Evolutionary conservation across 2,329 filamentous ascomycete genomes (phyloP).

Genomic region (Aspergillus sp.): DNA sequence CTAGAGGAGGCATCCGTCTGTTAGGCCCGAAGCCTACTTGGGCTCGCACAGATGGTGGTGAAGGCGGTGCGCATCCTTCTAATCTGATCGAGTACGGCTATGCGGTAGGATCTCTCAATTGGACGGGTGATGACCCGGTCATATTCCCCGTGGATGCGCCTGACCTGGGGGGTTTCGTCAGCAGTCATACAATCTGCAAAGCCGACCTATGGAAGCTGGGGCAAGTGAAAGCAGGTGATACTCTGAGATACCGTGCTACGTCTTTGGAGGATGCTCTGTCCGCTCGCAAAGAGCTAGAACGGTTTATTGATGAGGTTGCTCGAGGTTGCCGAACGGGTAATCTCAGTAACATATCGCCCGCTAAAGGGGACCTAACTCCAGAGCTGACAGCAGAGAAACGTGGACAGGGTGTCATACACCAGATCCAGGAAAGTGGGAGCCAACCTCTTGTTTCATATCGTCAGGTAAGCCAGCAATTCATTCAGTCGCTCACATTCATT

Average conservation of each 20-base stretch:
- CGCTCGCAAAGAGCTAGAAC: slow-evolving; percentile 46
- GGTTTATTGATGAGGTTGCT: slow-evolving; percentile 49
- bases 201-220: slow-evolving; percentile 65
- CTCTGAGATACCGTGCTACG: slow-evolving; percentile 53
- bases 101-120: slow-evolving; percentile 60
- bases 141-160: slow-evolving; percentile 62
- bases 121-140: slow-evolving; percentile 63
- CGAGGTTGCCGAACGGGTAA: slow-evolving; percentile 39
- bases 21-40: slow-evolving; percentile 61
- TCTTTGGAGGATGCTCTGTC: slow-evolving; percentile 56
- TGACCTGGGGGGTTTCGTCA: slow-evolving; percentile 63
- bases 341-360: slow-evolving; percentile 36
- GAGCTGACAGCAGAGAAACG: slow-evolving; percentile 24
- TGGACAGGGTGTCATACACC: slow-evolving; percentile 37
- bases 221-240: slow-evolving; percentile 62
- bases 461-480: slow-evolving; percentile 29
- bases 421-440: slow-evolving; percentile 36
- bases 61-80: slow-evolving; percentile 64
- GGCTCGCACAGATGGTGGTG: slow-evolving; percentile 62
- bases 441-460: slow-evolving; percentile 47
- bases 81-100: slow-evolving; percentile 64
- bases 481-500: neutral
- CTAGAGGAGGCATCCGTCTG: slow-evolving; percentile 61
- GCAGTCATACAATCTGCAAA: slow-evolving; percentile 57
- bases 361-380: slow-evolving; percentile 29